Evolutionary conservation across 2,329 filamentous ascomycete species (phyloP).

Genomic region (Myriosclerotinia duriaeana): DNA sequence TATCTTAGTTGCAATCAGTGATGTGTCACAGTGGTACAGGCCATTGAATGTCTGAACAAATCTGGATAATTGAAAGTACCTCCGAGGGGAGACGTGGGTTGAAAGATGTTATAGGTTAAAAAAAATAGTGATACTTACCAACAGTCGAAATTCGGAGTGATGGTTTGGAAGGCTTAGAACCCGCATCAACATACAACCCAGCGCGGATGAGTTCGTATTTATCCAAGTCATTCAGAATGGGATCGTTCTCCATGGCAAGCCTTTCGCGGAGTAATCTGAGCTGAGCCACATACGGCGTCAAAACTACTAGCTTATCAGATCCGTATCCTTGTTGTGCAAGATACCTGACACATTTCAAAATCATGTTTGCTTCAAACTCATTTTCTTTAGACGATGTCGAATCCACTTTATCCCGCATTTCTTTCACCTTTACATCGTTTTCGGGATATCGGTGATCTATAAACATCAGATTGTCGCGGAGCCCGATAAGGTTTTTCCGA

Average conservation of each 20-base stretch:
- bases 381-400: constrained; percentile 59
- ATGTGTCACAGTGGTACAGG: not conserved
- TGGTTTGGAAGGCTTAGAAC: constrained; percentile 52
- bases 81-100: not conserved
- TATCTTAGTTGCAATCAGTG: constrained; percentile 50
- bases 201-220: constrained; percentile 60
- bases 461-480: constrained; percentile 62
- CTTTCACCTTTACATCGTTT: constrained; percentile 46
- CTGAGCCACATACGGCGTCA: constrained; percentile 73
- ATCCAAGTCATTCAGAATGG: constrained; percentile 67
- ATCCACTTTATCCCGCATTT: constrained; percentile 50
- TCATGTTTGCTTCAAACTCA: constrained; percentile 63
- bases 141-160: constrained; percentile 66
- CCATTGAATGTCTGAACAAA: no score
- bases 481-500: constrained; percentile 53
- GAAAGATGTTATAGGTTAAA: not conserved
- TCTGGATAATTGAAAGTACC: not conserved
- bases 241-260: constrained; percentile 59
- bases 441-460: constrained; percentile 62
- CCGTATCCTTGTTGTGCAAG: constrained; percentile 70
- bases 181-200: constrained; percentile 54
- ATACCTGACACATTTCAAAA: constrained; percentile 63
- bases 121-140: constrained; percentile 47
- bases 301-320: constrained; percentile 62
- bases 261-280: constrained; percentile 55